Evolutionary conservation across 2,329 filamentous ascomycete species (phyloP).

Genomic region (Fusarium continuum): DNA sequence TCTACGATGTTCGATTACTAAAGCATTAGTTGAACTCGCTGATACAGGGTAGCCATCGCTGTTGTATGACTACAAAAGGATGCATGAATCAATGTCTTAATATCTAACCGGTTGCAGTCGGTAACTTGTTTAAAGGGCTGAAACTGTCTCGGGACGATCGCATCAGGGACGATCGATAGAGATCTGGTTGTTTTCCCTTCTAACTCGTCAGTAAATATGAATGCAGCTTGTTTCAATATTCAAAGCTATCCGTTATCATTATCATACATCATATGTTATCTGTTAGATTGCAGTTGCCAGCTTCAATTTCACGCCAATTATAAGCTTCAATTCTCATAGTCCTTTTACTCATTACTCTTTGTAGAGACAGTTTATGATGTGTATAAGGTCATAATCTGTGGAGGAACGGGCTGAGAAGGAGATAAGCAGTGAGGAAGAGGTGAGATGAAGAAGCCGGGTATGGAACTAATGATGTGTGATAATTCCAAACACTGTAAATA

Average conservation of each 20-base stretch:
- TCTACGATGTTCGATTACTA: too few species aligned
- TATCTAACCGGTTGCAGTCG: not conserved
- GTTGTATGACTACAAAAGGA: not conserved
- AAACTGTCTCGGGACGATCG: not conserved
- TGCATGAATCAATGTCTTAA: not conserved
- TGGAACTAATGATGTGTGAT: not conserved
- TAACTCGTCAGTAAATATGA: too few species aligned
- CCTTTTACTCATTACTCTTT: too few species aligned
- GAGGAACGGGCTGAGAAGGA: not conserved
- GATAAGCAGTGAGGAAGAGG: constrained; percentile 11
- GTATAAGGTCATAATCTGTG: constrained; percentile 2
- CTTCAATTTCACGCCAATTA: too few species aligned
- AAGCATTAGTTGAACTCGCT: too few species aligned
- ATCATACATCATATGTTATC: too few species aligned
- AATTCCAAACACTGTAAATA: too few species aligned
- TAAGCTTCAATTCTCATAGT: too few species aligned
- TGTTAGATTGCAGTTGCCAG: too few species aligned
- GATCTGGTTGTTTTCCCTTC: too few species aligned
- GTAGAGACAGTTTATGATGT: constrained; percentile 1
- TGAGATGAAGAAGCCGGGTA: not conserved
- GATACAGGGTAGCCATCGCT: constrained; percentile 5
- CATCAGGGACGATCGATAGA: too few species aligned
- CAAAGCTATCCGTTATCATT: not conserved
- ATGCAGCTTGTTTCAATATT: not conserved
- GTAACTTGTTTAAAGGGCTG: not conserved